Evolutionary conservation across 1,284 basidiomycete species (phyloP), one percentile per base, ranked within the genome.

Genomic region (Marasmius sp.): DNA sequence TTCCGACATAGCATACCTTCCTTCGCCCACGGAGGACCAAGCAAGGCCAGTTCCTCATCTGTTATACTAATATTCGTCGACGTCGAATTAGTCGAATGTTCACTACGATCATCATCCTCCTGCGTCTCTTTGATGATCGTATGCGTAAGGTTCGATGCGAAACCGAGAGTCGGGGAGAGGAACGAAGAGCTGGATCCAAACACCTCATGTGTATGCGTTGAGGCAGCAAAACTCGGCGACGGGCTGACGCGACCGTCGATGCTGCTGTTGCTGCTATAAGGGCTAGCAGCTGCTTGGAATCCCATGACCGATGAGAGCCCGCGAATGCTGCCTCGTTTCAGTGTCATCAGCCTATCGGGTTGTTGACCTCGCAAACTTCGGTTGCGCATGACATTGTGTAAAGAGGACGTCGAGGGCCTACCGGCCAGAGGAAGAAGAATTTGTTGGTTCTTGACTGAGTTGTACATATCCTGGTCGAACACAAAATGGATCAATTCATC

Each of bases 1-100:
- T 98, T 98, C 39, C 95, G 88, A 66, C 89, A 91, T 3, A 99
- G 84, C 80, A 96, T 91, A 14, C 97, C 97, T 75, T 99, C 97
- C 75, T 99, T 99, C 0, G 97, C 97, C 97, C 97, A 99, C 0
- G 97, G 97, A 3, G 97, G 89, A 27, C 97, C 97, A 11, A 97
- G 85, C 39, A 98, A 80, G 0, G 97, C 96, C 11, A 98, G 82
- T 75, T 98, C 95, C 71, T 98, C 95, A 71, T 98, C 96, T 5
- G 89, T 88, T 63, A 97, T 91, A 64, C 92, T 93, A 68, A 93
- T 89, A 34, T 83, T 86, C 0, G 88, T 89, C 18, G 84, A 85
- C 52, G 72, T 77, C 7, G 88, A 85, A 48, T 80, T 81, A 41
- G 84, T 81, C 68, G 87, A 91, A 20, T 83, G 81, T 11, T 86